Percentiles rank a stretch among this genome's conserved stretches.
Evolutionary conservation across 2,329 filamentous ascomycete species (phyloP).

Genomic region (Aureobasidium musti): DNA sequence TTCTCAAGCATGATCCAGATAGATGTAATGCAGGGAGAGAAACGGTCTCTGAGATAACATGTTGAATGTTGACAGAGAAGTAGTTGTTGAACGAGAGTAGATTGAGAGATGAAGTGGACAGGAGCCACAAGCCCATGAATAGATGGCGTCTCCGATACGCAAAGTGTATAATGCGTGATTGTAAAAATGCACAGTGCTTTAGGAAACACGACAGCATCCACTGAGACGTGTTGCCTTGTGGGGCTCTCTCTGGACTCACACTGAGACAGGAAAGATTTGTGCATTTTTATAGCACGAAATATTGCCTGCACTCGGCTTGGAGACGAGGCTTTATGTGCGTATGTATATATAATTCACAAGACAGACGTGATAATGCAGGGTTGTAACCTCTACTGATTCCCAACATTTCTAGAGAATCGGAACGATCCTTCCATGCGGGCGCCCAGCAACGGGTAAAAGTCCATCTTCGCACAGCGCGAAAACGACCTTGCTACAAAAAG

Average conservation of each 20-base stretch:
- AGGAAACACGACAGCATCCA: neutral
- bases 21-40: too few relatives aligned
- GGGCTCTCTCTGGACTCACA: neutral
- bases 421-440: slow-evolving; percentile 67
- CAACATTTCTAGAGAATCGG: slow-evolving; percentile 62
- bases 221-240: neutral
- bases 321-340: neutral
- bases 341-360: neutral
- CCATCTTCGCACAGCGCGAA: slow-evolving; percentile 69
- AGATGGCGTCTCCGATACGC: neutral
- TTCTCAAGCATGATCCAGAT: neutral
- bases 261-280: neutral
- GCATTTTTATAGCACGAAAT: neutral
- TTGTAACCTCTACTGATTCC: slow-evolving; percentile 75
- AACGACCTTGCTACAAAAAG: slow-evolving; percentile 58
- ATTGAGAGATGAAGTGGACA: neutral
- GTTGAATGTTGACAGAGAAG: neutral
- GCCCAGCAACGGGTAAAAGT: slow-evolving; percentile 67
- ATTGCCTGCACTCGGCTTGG: neutral
- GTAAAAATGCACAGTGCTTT: neutral
- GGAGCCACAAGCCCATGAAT: neutral
- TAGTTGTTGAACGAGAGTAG: neutral
- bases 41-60: neutral
- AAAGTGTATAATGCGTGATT: neutral
- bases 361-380: neutral